These are phyloP conservation scores for Phaeosphaeria sp. DNA, from an alignment of 2,329 filamentous ascomycete genomes.

Conservation along the genomic window DNA sequence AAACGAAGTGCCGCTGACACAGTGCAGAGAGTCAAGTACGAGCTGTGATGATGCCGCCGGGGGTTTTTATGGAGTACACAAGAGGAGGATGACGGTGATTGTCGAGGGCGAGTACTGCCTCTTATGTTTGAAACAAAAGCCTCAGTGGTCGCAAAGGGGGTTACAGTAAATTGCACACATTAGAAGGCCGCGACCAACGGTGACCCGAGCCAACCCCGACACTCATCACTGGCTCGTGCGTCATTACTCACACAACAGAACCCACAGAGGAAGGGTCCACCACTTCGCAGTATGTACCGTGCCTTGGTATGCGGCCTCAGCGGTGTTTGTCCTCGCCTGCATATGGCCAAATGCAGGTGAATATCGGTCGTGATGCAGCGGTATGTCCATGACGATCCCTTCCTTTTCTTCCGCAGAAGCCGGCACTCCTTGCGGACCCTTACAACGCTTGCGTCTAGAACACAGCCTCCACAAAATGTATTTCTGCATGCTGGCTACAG, in stretches of 20 bases:
- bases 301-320: conserved; percentile 1
- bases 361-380: background rate
- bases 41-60: conserved; percentile 1
- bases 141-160: background rate
- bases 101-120: background rate
- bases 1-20: conserved; percentile 4
- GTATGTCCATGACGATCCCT: background rate
- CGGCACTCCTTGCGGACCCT: background rate
- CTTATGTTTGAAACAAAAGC: background rate
- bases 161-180: conserved; percentile 1
- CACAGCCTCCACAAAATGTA: background rate
- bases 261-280: background rate
- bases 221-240: conserved; percentile 1
- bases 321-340: background rate
- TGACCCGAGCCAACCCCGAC: background rate
- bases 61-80: background rate
- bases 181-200: background rate
- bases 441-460: background rate
- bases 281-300: conserved; percentile 2
- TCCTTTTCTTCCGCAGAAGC: background rate
- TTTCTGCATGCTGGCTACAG: background rate
- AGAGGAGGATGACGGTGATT: background rate
- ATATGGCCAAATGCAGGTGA: background rate
- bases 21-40: background rate
- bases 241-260: background rate